Conservation (phyloP, 2,329 filamentous ascomycete genomes). For the Coleophoma crateriformis region DNA sequence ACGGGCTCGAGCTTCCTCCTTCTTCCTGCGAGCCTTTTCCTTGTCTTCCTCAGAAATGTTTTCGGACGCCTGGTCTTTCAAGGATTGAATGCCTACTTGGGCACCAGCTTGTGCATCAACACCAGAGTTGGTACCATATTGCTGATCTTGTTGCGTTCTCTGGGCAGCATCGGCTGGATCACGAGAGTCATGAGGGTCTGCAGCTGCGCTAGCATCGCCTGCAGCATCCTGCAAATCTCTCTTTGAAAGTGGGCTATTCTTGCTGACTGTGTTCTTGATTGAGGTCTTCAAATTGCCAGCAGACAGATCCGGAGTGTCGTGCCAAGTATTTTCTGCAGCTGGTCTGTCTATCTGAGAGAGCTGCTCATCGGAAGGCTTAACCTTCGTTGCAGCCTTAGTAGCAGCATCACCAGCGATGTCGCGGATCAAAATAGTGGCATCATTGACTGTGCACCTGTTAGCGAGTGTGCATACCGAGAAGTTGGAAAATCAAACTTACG, state of each 20-base stretch:
- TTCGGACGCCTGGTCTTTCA: conserved; percentile 52
- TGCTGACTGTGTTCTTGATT: conserved; percentile 52
- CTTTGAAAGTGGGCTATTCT: conserved; percentile 41
- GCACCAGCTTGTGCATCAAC: conserved; percentile 46
- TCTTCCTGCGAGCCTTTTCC: conserved; percentile 32
- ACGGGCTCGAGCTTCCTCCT: conserved; percentile 40
- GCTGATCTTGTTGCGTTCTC: conserved; percentile 41
- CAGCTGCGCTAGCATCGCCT: conserved; percentile 48
- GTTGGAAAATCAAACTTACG: conserved; percentile 3
- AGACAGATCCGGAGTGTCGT: conserved; percentile 75
- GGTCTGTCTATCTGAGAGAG: conserved; percentile 74
- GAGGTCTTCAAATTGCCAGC: conserved; percentile 65
- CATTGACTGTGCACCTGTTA: conserved; percentile 48
- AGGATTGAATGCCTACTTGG: conserved; percentile 26
- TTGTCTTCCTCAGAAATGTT: conserved; percentile 61
- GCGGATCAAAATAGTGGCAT: conserved; percentile 74
- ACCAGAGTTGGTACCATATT: conserved; percentile 35
- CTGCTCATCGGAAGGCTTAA: conserved; percentile 74
- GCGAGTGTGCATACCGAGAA: too few species aligned
- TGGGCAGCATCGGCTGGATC: conserved; percentile 47
- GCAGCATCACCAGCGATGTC: conserved; percentile 92
- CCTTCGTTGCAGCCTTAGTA: conserved; percentile 64
- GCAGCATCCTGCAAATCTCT: conserved; percentile 58
- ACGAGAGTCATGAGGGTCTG: conserved; percentile 49
- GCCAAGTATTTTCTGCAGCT: conserved; percentile 89